Evolutionary conservation across 441 rosid genomes (phyloP), one percentile per base, ranked within the genome.

Genomic region (Pelargonium australe): DNA sequence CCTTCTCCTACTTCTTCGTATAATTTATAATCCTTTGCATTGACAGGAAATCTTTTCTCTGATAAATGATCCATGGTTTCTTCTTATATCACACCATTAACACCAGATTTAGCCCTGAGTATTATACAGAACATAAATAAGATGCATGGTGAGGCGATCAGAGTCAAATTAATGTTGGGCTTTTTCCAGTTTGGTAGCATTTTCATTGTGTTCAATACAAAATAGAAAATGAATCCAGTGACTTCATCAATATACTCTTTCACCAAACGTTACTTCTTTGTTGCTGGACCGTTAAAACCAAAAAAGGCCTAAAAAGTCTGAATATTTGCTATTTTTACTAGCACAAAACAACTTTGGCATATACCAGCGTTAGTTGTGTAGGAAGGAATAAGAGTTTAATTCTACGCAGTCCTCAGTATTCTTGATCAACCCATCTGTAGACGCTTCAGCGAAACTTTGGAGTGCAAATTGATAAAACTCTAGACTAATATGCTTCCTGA

Each of bases 1-100:
- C 99, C 99, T 84, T 95, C 99, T 65, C 99, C 99, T 77, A 95
- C 89, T 79, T 90, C 99, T 84, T 95, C 99, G 68, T 79, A 85
- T 72, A 89, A 78, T 78, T 78, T 87, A 77, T 95, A 95, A 76
- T 95, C 96, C 73, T 83, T 85, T 60, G 96, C 95, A 80, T 68
- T 68, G 68, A 86, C 77, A 75, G 99, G 99, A 79, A 73, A 90
- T 69, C 79, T 87, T 81, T 87, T 95, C 78, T 86, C 91, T 25
- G 79, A 77, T 69, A 64, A 74, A 61, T 76, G 74, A 69, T 84
- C 91, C 97, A 90, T 91, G 65, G 66, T 79, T 78, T 66, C 71
- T 67, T 65, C 74, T 80, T 74, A 84, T 45, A 84, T 68, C 77
- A 80, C 74, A 81, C 76, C 83, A 80, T 74, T 77, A 78, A 83